phyloP scores from a whole-genome alignment of 352 stramenopile genomes.

The Globisporangium nagaii region DNA sequence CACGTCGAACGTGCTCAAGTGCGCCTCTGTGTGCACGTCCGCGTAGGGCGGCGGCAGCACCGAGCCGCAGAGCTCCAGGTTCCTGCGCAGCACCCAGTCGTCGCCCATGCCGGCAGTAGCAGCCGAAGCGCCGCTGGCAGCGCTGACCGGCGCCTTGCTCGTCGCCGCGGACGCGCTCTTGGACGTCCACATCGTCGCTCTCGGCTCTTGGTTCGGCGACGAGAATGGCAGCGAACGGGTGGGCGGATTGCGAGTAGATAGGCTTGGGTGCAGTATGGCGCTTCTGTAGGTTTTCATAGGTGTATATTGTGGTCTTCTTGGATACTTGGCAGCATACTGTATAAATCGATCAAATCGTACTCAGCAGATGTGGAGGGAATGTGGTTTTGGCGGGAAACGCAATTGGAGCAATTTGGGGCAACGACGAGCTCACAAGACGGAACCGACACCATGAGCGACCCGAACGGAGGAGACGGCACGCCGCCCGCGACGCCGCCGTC shows the following conservation, averaged over 20 bases:
- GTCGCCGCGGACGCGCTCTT: background rate
- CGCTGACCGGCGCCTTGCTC: background rate
- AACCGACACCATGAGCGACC: background rate
- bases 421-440: background rate
- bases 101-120: constrained; percentile 12
- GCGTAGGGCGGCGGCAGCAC: constrained; percentile 47
- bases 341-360: background rate
- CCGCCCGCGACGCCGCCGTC: constrained; percentile 58
- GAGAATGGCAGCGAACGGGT: background rate
- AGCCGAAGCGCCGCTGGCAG: too few species aligned
- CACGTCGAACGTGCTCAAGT: constrained; percentile 68
- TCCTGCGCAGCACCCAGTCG: constrained; percentile 46
- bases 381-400: constrained; percentile 1
- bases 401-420: too few species aligned
- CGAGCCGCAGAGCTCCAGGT: constrained; percentile 58
- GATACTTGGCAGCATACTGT: too few species aligned
- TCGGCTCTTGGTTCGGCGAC: background rate
- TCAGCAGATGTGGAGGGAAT: background rate
- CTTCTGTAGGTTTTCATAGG: too few species aligned
- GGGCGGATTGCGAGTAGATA: background rate
- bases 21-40: constrained; percentile 39
- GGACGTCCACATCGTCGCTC: background rate
- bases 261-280: background rate
- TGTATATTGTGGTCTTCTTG: too few species aligned
- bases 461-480: constrained; percentile 22